Base-by-base conservation (phyloP, 768 basidiomycete species). In the Mycena olivaceomarginata region DNA sequence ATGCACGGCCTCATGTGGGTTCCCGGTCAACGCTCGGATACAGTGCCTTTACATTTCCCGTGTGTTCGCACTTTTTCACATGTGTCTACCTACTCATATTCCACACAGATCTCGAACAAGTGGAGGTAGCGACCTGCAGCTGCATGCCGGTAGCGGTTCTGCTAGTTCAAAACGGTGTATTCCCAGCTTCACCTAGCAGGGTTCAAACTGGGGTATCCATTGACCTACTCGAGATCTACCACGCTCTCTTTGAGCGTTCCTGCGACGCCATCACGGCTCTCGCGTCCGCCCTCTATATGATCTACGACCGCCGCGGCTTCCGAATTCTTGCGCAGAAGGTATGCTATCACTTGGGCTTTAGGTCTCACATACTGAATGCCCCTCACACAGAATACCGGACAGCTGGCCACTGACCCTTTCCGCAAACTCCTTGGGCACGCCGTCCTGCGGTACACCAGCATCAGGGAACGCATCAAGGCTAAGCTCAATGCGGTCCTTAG, bases 181-280 rank as follows among this genome's bases (percentile, higher is more conserved):
- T 59, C 13, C 57, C 57, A 10, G 57, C 11, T 13, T 59, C 57
- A 9, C 57, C 57, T 2, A 59, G 11, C 22, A 16, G 20, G n/a
- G n/a, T 43, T 15, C 43, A 15, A 4, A 70, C 68, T 2, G 68
- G 25, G 1, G 18, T 70, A 39, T 70, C 68, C 41, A 57, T 70
- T 25, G 68, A 70, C 20, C 31, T 70, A 5, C 56, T 70, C 4
- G 56, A 70, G 40, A 10, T 70, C 11, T 70, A 70, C 22, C 25
- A 2, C 25, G 25, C 25, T 25, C 25, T 25, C 25, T 25, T 25
- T 25, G 25, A 25, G 25, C 25, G 6, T 67, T 86, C 87, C 0
- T 87, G 86, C 39, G 82, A 88, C 69, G 86, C 85, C 5, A 79
- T 87, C 43, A 62, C 57, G 20, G 69, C 59, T 16, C 57, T 70